Percentiles rank a stretch among this genome's conserved stretches.
These are phyloP conservation scores for Botryotinia convoluta DNA, from an alignment of 2,329 filamentous ascomycete genomes.

Conservation along the genomic window DNA sequence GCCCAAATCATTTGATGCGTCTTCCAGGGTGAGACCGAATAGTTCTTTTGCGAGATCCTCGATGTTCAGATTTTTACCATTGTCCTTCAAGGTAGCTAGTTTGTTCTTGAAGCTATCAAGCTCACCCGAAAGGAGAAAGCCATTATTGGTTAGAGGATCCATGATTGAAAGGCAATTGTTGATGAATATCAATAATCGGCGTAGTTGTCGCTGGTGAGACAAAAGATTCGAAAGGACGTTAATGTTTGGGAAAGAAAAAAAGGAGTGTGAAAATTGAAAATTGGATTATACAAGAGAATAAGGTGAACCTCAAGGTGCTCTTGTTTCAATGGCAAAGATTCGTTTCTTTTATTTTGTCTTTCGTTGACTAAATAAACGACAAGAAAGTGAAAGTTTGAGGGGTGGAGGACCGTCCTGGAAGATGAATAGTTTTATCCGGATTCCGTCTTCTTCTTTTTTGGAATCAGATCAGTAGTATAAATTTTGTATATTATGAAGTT, in stretches of 20 bases:
- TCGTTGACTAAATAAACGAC: background rate
- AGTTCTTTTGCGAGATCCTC: slow-evolving; percentile 3
- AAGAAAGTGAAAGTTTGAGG: background rate
- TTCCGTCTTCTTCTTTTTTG: background rate
- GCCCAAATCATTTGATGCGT: background rate
- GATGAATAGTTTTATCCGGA: background rate
- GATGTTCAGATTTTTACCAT: background rate
- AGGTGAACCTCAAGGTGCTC: background rate
- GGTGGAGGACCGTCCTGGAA: background rate
- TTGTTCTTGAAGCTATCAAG: background rate
- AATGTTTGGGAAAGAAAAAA: background rate
- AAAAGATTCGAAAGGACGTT: background rate
- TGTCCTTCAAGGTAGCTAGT: background rate
- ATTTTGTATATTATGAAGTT: background rate
- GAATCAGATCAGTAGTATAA: background rate
- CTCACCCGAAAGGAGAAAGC: background rate
- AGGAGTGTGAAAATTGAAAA: background rate
- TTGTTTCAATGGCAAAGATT: background rate
- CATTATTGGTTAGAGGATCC: background rate
- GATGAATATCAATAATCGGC: background rate
- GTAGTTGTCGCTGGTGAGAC: background rate
- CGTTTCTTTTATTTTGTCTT: no score
- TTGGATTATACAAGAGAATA: background rate
- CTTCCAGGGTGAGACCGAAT: background rate
- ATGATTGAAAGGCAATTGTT: background rate